These are phyloP conservation scores for Davidsoniella neocaledoniae DNA, from an alignment of 2,329 filamentous ascomycete genomes.

Conservation along the genomic window DNA sequence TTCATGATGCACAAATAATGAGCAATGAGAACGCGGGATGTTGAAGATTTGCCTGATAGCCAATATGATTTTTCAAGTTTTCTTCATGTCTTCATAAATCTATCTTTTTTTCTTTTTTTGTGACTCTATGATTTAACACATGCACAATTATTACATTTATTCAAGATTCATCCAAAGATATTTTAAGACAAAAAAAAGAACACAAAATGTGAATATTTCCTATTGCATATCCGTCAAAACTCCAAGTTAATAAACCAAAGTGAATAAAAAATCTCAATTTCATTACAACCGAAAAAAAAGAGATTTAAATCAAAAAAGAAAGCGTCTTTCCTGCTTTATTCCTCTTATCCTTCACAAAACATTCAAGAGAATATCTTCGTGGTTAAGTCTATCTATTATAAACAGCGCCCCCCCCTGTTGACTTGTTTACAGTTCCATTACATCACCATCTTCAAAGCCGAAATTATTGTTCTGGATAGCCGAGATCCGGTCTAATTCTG, in stretches of 20 bases:
- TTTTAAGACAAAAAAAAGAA: no score
- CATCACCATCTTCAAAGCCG: constrained; percentile 45
- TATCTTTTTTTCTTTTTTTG: no score
- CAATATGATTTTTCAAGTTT: not conserved
- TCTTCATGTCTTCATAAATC: not conserved
- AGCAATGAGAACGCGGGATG: not conserved
- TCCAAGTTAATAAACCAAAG: not conserved
- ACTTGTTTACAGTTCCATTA: constrained; percentile 33
- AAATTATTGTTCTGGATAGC: constrained; percentile 83
- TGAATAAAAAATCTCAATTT: not conserved
- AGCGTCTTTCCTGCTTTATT: constrained; percentile 6
- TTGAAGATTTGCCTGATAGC: not conserved
- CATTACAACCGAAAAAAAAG: constrained; percentile 15
- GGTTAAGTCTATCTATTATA: not conserved
- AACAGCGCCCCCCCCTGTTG: constrained; percentile 4
- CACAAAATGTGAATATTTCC: no score
- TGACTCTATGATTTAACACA: no score
- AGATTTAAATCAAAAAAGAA: constrained; percentile 14
- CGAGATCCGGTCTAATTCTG: constrained; percentile 73
- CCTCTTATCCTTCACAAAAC: not conserved
- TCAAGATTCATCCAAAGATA: no score
- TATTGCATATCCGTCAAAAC: no score
- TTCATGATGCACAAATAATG: not conserved
- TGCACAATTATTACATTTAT: no score
- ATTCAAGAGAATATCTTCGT: constrained; percentile 1